Percentiles rank a stretch among this genome's conserved stretches.
Conservation (phyloP, 1,284 basidiomycete species). For the Trichosporon asahii region DNA sequence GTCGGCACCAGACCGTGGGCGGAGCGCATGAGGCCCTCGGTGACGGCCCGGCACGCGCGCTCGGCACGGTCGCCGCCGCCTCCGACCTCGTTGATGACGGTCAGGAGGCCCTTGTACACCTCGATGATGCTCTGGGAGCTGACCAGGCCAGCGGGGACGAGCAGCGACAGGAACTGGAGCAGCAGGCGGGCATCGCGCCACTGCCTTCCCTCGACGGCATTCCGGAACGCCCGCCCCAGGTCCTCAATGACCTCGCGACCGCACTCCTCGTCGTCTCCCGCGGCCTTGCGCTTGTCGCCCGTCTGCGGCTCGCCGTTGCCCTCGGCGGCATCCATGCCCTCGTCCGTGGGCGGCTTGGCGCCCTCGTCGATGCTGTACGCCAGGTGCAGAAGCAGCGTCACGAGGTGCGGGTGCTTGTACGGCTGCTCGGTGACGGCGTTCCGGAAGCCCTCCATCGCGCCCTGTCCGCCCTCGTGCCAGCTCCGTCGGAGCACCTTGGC, state of each 20-base stretch:
- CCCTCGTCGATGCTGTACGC: slow-evolving; percentile 53
- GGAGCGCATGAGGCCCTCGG: slow-evolving; percentile 72
- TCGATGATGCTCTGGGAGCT: slow-evolving; percentile 70
- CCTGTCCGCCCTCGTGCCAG: slow-evolving; percentile 59
- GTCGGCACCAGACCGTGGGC: slow-evolving; percentile 35
- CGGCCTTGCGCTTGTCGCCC: slow-evolving; percentile 42
- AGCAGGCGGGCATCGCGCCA: slow-evolving; percentile 84
- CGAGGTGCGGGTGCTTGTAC: slow-evolving; percentile 85
- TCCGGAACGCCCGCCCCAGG: slow-evolving; percentile 80
- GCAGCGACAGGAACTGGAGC: slow-evolving; percentile 86
- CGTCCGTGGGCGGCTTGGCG: slow-evolving; percentile 28
- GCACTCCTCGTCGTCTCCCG: slow-evolving; percentile 55
- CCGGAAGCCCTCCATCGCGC: slow-evolving; percentile 65
- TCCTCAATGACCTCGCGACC: slow-evolving; percentile 79
- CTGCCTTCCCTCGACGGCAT: slow-evolving; percentile 74
- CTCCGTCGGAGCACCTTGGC: slow-evolving; percentile 64
- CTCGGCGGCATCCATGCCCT: neutral
- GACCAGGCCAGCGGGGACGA: slow-evolving; percentile 71
- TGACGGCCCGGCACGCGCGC: slow-evolving; percentile 77
- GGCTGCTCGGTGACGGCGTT: slow-evolving; percentile 82
- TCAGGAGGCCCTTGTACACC: slow-evolving; percentile 73
- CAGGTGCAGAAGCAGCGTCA: slow-evolving; percentile 70
- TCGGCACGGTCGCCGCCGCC: slow-evolving; percentile 82
- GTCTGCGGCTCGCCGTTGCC: slow-evolving; percentile 32
- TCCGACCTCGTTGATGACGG: slow-evolving; percentile 84